A percentile compares a stretch with the other conserved stretches of the same genome.
Evolutionary conservation across 164 flowering plant genomes (phyloP).

Genomic region (Sedum album): DNA sequence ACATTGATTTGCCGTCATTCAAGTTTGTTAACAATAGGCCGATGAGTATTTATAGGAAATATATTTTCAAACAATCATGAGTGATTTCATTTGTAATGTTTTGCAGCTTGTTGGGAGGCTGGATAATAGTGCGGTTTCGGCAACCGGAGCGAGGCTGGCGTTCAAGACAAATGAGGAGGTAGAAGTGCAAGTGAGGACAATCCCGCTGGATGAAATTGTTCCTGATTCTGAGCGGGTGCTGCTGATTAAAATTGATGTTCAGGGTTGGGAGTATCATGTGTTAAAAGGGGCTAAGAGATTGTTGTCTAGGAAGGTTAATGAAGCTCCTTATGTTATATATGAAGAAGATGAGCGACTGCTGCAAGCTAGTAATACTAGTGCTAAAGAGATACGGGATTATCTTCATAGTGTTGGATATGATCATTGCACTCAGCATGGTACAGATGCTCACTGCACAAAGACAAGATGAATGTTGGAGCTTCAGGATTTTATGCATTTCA

Average conservation of each 20-base stretch:
- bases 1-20: no score
- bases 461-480: conserved; percentile 3
- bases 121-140: conserved; percentile 95
- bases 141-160: conserved; percentile 84
- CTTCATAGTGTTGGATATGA: conserved; percentile 62
- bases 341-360: conserved; percentile 90
- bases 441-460: conserved; percentile 96
- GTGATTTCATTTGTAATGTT: background rate
- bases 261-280: conserved; percentile 98
- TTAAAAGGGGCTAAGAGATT: conserved; percentile 74
- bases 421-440: conserved; percentile 71
- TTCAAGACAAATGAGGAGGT: conserved; percentile 92
- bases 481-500: background rate
- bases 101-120: conserved; percentile 95
- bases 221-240: conserved; percentile 60
- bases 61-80: no score
- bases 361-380: conserved; percentile 84
- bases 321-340: conserved; percentile 85
- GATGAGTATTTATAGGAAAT: no score
- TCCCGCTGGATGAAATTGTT: conserved; percentile 77
- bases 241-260: conserved; percentile 89
- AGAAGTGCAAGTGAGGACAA: conserved; percentile 61
- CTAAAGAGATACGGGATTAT: conserved; percentile 72
- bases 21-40: no score
- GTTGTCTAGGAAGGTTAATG: conserved; percentile 58